phyloP scores from a whole-genome alignment of 768 basidiomycete genomes.

The Leccinum disarticulatum region DNA sequence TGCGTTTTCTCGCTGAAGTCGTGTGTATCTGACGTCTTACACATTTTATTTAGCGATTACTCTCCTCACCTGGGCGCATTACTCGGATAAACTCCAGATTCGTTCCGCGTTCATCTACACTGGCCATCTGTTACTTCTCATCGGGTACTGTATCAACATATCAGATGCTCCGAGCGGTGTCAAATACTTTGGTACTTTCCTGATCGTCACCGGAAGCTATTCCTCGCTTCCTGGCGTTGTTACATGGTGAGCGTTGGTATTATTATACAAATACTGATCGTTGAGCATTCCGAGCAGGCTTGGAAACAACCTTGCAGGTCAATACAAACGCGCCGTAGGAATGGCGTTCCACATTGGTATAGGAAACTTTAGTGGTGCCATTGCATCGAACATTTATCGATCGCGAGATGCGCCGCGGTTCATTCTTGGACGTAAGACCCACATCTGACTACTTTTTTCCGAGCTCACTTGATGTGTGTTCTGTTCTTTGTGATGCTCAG shows the following conservation, averaged over 20 bases:
- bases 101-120: constrained; percentile 62
- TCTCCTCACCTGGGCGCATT: constrained; percentile 51
- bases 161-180: constrained; percentile 48
- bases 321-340: constrained; percentile 68
- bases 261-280: neutral
- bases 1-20: constrained; percentile 32
- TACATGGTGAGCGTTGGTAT: constrained; percentile 48
- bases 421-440: neutral
- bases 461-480: neutral
- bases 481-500: neutral
- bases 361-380: constrained; percentile 68
- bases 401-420: constrained; percentile 40
- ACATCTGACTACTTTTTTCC: neutral
- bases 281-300: constrained; percentile 42
- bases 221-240: constrained; percentile 58
- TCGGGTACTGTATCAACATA: constrained; percentile 67
- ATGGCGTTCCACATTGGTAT: constrained; percentile 54
- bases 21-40: neutral
- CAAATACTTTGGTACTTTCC: constrained; percentile 75
- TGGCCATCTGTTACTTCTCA: constrained; percentile 48
- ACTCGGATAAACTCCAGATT: constrained; percentile 54
- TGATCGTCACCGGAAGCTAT: constrained; percentile 60
- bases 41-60: constrained; percentile 42
- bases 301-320: constrained; percentile 52
- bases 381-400: constrained; percentile 64